Evolutionary conservation across 495 filamentous ascomycete species (phyloP).

Genomic region (Trichocladium antarcticum): DNA sequence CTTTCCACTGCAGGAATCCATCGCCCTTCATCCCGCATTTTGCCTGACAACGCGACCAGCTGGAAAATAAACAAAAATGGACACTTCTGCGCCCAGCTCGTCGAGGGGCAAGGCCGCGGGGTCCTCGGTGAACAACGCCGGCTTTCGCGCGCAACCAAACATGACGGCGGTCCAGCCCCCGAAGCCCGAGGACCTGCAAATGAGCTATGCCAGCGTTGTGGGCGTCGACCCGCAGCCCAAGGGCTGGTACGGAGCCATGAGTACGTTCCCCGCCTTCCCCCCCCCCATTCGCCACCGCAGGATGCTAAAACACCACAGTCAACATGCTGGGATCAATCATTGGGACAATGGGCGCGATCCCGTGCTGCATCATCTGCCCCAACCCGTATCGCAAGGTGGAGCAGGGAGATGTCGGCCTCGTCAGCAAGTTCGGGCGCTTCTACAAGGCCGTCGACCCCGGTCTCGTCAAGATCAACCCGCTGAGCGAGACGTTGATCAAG

Average conservation of each 20-base stretch:
- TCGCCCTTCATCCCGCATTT: too few relatives aligned
- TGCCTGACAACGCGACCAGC: not conserved
- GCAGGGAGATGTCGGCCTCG: slow-evolving; percentile 87
- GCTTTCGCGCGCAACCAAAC: slow-evolving; percentile 36
- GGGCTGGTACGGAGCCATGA: slow-evolving; percentile 87
- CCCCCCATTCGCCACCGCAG: not conserved
- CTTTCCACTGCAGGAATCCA: too few relatives aligned
- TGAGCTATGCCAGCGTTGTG: slow-evolving; percentile 70
- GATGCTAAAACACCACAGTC: slow-evolving; percentile 35
- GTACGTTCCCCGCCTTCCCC: slow-evolving; percentile 37
- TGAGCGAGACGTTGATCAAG: slow-evolving; percentile 77
- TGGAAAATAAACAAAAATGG: not conserved
- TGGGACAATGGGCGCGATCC: slow-evolving; percentile 76
- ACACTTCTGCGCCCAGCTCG: slow-evolving; percentile 3
- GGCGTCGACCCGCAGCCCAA: slow-evolving; percentile 61
- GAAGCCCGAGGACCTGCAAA: slow-evolving; percentile 72
- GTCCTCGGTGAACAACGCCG: slow-evolving; percentile 7
- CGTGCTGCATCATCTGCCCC: slow-evolving; percentile 84
- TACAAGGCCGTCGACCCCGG: slow-evolving; percentile 94
- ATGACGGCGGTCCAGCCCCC: slow-evolving; percentile 78
- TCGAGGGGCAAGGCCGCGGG: slow-evolving; percentile 22
- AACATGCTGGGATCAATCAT: slow-evolving; percentile 64
- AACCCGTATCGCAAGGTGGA: slow-evolving; percentile 94
- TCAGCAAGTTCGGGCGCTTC: slow-evolving; percentile 90
- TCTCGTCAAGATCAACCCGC: slow-evolving; percentile 95